Evolutionary conservation across 2,329 filamentous ascomycete genomes (phyloP), one percentile per base, ranked within the genome.

Genomic region (Dothiorella sarmentorum): DNA sequence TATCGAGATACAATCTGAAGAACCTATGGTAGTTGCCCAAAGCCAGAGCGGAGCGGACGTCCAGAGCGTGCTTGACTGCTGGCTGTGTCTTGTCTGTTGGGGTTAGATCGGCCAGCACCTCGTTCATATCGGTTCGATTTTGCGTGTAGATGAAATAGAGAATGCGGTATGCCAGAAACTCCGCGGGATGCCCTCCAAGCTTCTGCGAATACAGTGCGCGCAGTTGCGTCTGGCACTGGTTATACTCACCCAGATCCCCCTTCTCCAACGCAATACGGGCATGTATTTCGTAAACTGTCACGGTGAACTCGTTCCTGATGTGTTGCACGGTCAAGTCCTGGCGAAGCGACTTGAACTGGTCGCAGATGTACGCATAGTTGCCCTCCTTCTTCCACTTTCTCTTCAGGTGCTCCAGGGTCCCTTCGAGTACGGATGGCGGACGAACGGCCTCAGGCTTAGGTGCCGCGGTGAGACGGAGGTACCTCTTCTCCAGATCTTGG

Each of bases 211-310:
- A 97, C 69, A 99, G 80, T 65, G 89, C 91, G 75, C 91, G 90
- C 72, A 99, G 82, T 79, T 99, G 94, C 69, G 94, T 97, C 81
- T 99, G 94, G 77, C 94, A 99, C 83, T 99, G 94, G 81, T 99
- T 99, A 94, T 99, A 99, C 94, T 99, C 94, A 99, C 94, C 93
- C 80, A 97, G 85, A 81, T 99, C 94, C 78, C 90, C 91, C 83
- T 95, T 97, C 77, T 99, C 93, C 76, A 99, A 82, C 66, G 94
- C 94, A 77, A 99, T 97, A 61, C 94, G 88, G 63, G 93, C 94
- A 77, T 99, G 94, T 62, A 93, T 95, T 78, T 99, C 94, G 76
- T 99, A 99, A 47, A 97, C 94, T 63, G 84, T 88, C 63, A 97
- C 92, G 24, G 94, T 97, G 72, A 99, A 97, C 56, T 95, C 90